Conservation (phyloP, 306 rosid species). For the Abrus precatorius region DNA sequence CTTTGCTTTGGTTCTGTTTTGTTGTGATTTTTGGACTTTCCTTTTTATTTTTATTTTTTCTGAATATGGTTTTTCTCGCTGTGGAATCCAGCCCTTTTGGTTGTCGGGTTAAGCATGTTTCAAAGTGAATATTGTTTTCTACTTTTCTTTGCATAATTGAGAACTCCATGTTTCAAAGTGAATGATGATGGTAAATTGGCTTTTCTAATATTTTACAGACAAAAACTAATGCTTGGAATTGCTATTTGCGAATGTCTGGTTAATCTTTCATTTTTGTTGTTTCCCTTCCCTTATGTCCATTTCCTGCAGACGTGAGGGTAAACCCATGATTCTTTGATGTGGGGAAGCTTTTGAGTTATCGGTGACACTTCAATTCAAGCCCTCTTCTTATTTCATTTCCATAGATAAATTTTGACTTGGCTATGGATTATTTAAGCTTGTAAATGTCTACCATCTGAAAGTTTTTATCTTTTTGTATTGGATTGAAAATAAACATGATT, state of each 20-base stretch:
- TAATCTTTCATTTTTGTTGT: conserved; percentile 24
- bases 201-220: conserved; percentile 24
- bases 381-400: conserved; percentile 23
- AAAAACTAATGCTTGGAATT: neutral
- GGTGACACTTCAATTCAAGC: conserved; percentile 25
- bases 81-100: neutral
- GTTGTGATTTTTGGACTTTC: conserved; percentile 9
- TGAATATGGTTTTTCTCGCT: neutral
- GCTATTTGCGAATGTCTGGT: conserved; percentile 1
- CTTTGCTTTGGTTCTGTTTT: conserved; percentile 17
- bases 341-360: conserved; percentile 36
- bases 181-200: neutral
- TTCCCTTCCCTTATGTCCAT: neutral
- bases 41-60: conserved; percentile 20
- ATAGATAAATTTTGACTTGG: conserved; percentile 35
- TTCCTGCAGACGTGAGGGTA: conserved; percentile 10
- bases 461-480: conserved; percentile 19
- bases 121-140: conserved; percentile 30
- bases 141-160: neutral
- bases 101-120: conserved; percentile 23
- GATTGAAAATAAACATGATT: conserved; percentile 41
- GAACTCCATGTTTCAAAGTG: neutral
- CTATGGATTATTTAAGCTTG: conserved; percentile 13
- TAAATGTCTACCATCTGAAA: conserved; percentile 26
- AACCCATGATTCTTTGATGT: conserved; percentile 26